Percentiles rank a stretch among this genome's conserved stretches.
Evolutionary conservation across 2,329 filamentous ascomycete species (phyloP).

Genomic region (Paecilomyces variotii): DNA sequence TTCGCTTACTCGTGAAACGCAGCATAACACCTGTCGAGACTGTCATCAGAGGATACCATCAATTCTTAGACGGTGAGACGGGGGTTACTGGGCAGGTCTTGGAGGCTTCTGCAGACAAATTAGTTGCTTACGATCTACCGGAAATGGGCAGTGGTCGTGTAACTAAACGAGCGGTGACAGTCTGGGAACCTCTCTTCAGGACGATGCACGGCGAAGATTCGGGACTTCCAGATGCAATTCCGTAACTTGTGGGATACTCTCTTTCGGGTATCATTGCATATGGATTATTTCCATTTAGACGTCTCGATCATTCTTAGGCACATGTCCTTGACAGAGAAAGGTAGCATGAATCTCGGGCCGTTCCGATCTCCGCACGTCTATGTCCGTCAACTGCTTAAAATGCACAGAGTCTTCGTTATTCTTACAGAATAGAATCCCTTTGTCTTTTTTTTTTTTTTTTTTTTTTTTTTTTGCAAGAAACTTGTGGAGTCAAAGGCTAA

Average conservation of each 20-base stretch:
- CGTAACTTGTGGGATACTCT: conserved; percentile 9
- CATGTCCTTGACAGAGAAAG: not conserved
- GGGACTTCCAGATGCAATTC: conserved; percentile 31
- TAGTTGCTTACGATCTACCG: conserved; percentile 29
- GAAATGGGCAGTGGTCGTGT: conserved; percentile 34
- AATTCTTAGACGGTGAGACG: conserved; percentile 39
- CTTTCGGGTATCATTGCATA: not conserved
- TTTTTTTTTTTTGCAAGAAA: not conserved
- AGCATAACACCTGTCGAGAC: conserved; percentile 37
- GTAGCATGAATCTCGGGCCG: not conserved
- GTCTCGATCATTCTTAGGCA: not conserved
- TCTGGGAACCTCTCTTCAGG: conserved; percentile 44
- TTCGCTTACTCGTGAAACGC: not conserved
- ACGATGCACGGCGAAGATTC: conserved; percentile 38
- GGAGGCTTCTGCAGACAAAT: conserved; percentile 38
- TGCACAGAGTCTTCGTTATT: not conserved
- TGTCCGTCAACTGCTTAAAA: not conserved
- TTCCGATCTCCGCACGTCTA: not conserved
- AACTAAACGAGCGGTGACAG: conserved; percentile 37
- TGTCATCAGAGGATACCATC: conserved; percentile 39
- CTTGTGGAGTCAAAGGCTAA: not conserved
- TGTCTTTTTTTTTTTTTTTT: not conserved
- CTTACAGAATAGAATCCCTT: not conserved
- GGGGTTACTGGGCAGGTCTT: conserved; percentile 36
- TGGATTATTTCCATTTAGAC: not conserved